Conservation (phyloP, 495 filamentous ascomycete species). For the Aspergillus haitiensis region DNA sequence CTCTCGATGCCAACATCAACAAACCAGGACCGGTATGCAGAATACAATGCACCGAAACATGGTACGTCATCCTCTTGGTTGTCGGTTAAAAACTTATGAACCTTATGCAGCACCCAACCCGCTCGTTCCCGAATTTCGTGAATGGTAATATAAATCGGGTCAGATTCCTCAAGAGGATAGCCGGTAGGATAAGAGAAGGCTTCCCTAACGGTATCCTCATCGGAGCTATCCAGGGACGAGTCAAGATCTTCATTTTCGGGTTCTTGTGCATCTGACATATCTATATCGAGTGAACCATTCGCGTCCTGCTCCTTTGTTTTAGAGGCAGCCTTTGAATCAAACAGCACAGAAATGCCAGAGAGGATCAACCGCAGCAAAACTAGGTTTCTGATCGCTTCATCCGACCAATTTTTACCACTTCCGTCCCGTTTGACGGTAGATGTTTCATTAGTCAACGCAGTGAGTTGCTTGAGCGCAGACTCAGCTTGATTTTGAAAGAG, state of each 20-base stretch:
- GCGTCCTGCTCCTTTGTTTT: conserved; percentile 27
- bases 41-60: conserved; percentile 91
- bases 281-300: conserved; percentile 30
- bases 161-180: conserved; percentile 68
- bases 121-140: conserved; percentile 77
- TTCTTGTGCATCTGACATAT: conserved; percentile 39
- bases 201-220: conserved; percentile 79
- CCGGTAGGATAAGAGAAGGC: conserved; percentile 84
- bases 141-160: conserved; percentile 66
- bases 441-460: conserved; percentile 71
- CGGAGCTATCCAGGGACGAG: conserved; percentile 62
- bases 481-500: conserved; percentile 78
- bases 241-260: conserved; percentile 60
- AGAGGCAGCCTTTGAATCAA: conserved; percentile 74
- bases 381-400: conserved; percentile 88
- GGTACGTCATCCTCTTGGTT: conserved; percentile 94
- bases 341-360: conserved; percentile 84
- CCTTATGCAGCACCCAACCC: conserved; percentile 76
- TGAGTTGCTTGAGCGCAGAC: conserved; percentile 65
- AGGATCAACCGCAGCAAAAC: conserved; percentile 81
- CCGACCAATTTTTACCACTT: conserved; percentile 96
- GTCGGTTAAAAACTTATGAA: conserved; percentile 77
- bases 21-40: conserved; percentile 93
- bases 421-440: conserved; percentile 90
- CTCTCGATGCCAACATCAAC: conserved; percentile 95